These are phyloP conservation scores for Ophiostoma australiae DNA, from an alignment of 2,329 filamentous ascomycete genomes.

Conservation along the genomic window DNA sequence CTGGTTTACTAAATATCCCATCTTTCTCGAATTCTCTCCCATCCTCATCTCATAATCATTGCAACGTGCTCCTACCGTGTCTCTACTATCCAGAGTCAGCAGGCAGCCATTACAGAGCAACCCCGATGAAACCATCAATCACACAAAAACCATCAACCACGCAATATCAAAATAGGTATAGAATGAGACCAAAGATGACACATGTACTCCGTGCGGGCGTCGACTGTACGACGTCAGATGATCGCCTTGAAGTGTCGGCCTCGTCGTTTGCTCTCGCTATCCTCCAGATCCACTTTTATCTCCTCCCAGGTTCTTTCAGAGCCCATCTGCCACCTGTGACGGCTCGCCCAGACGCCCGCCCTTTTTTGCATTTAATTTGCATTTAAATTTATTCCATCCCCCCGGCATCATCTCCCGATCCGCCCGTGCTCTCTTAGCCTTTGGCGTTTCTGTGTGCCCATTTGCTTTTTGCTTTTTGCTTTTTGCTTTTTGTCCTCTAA, in stretches of 20 bases:
- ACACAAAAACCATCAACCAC: neutral
- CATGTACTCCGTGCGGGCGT: neutral
- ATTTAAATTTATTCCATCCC: constrained; percentile 21
- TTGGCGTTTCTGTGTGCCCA: neutral
- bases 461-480: constrained; percentile 5
- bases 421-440: constrained; percentile 21
- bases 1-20: neutral
- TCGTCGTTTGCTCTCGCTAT: neutral
- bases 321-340: neutral
- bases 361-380: constrained; percentile 11
- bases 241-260: no score
- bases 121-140: no score
- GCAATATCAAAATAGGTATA: neutral
- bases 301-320: neutral
- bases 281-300: neutral
- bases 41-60: no score
- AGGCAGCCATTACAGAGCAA: neutral
- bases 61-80: neutral
- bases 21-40: neutral
- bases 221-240: neutral
- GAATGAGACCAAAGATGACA: neutral
- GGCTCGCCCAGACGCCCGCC: constrained; percentile 20
- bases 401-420: constrained; percentile 32
- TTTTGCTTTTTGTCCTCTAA: no score
- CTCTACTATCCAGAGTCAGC: neutral